Percentiles rank a stretch among this genome's conserved stretches.
Evolutionary conservation across 2,329 filamentous ascomycete species (phyloP).

Genomic region (Aspergillus ochraceoroseus): DNA sequence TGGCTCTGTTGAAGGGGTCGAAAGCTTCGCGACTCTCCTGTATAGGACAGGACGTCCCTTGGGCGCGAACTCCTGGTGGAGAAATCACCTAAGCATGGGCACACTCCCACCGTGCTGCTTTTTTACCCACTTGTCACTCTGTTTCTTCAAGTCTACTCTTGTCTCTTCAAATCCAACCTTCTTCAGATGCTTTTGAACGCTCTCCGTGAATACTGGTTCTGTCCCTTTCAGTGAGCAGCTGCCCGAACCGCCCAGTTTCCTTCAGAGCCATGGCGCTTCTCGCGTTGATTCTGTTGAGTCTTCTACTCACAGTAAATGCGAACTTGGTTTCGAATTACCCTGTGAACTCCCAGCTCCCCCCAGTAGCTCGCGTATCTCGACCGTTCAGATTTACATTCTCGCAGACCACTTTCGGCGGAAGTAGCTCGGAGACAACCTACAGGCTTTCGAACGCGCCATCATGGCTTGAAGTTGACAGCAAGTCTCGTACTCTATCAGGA

Average conservation of each 20-base stretch:
- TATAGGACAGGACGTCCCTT: constrained; percentile 29
- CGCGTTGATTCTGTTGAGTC: constrained; percentile 25
- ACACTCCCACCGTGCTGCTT: constrained; percentile 19
- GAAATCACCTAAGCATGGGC: constrained; percentile 23
- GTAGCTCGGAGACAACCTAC: constrained; percentile 57
- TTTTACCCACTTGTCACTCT: constrained; percentile 8
- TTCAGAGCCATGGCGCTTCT: constrained; percentile 28
- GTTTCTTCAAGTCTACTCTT: constrained; percentile 13
- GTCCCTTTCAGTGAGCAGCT: constrained; percentile 17
- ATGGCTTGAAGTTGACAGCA: constrained; percentile 70
- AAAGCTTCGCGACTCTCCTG: constrained; percentile 32
- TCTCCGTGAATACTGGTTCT: constrained; percentile 16
- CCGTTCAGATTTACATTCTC: constrained; percentile 45
- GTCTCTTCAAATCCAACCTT: not conserved
- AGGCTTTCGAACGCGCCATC: constrained; percentile 59
- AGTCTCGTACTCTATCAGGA: constrained; percentile 62
- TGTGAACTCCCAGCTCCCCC: constrained; percentile 78
- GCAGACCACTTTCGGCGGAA: constrained; percentile 64
- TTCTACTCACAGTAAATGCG: constrained; percentile 32
- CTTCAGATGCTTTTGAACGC: constrained; percentile 6
- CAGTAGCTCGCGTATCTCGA: constrained; percentile 64
- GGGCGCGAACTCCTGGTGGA: constrained; percentile 24
- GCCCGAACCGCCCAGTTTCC: constrained; percentile 7
- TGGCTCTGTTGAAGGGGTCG: constrained; percentile 35
- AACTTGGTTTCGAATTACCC: constrained; percentile 56